A percentile compares a stretch with the other conserved stretches of the same genome.
These are phyloP conservation scores for Plasmodium coatneyi DNA, from an alignment of 169 alveolate genomes.

Conservation along the genomic window DNA sequence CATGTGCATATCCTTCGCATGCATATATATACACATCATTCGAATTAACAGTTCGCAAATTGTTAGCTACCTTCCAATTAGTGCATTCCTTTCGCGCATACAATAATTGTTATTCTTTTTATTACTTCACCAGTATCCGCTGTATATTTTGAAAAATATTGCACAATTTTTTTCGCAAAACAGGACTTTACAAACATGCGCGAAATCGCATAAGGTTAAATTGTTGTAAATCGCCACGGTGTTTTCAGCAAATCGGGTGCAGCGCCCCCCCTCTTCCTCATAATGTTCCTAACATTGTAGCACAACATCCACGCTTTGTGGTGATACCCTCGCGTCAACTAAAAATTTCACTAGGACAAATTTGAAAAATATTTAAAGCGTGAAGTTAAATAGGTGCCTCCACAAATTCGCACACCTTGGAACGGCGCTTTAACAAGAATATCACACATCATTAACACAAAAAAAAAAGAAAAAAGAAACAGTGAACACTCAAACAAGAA, in stretches of 20 bases:
- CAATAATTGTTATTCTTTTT: background rate
- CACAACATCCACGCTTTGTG: background rate
- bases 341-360: background rate
- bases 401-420: background rate
- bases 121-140: background rate
- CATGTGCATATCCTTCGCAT: background rate
- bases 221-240: background rate
- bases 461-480: background rate
- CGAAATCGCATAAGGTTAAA: background rate
- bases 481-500: background rate
- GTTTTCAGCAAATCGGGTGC: background rate
- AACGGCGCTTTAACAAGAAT: background rate
- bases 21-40: background rate
- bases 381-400: background rate
- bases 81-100: background rate
- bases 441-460: background rate
- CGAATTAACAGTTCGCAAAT: constrained; percentile 4
- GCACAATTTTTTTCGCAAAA: background rate
- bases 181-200: background rate
- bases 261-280: background rate
- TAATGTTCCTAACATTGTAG: background rate
- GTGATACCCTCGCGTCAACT: background rate
- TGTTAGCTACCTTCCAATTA: background rate
- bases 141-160: background rate
- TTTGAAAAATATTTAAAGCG: background rate